Conservation (phyloP, 208 protist species). For the Spongospora subterranea region DNA sequence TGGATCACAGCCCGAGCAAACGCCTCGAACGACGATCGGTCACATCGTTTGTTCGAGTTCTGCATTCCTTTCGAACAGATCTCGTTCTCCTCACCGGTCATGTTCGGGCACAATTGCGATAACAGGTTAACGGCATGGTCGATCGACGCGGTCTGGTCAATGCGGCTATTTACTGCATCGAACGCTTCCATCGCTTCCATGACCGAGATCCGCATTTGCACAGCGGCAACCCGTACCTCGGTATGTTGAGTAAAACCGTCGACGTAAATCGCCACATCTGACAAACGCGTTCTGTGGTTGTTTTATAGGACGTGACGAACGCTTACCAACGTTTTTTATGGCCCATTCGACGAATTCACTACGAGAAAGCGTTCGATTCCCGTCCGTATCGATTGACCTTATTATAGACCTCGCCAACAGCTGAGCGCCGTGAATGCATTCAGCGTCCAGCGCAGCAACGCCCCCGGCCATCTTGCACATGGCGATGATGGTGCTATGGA, state of each 20-base stretch:
- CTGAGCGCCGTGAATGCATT: background rate
- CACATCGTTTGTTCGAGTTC: background rate
- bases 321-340: background rate
- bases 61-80: background rate
- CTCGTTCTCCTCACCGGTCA: background rate
- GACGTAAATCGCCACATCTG: background rate
- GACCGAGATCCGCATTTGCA: background rate
- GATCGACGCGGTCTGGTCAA: background rate
- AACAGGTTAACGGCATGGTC: background rate
- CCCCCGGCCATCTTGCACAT: background rate
- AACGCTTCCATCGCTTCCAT: background rate
- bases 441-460: background rate
- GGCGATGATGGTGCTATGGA: background rate
- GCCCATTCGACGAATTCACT: background rate
- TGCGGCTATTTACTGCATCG: background rate
- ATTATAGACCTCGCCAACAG: background rate
- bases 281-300: background rate
- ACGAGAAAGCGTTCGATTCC: background rate
- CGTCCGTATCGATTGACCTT: conserved; percentile 5
- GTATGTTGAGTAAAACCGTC: background rate
- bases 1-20: background rate
- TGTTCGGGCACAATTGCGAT: background rate
- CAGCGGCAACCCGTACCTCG: conserved; percentile 1
- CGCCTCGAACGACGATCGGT: conserved; percentile 5
- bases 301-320: background rate